These are phyloP conservation scores for Rosa hybrid DNA, from an alignment of 331 rosid genomes.

Conservation along the genomic window DNA sequence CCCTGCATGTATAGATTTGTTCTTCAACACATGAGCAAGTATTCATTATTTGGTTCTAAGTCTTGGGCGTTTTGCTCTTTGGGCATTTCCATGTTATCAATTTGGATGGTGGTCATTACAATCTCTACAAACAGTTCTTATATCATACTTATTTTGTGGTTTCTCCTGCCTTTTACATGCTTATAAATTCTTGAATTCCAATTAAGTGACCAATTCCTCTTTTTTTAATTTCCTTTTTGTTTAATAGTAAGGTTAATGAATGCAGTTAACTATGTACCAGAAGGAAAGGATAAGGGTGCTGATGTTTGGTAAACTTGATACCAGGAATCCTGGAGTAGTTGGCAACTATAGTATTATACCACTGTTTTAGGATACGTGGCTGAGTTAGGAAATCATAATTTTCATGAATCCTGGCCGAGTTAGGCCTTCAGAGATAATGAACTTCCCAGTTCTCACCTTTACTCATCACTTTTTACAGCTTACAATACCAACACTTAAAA, in stretches of 20 bases:
- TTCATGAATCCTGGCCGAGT: background rate
- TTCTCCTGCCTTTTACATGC: background rate
- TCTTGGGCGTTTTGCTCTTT: constrained; percentile 25
- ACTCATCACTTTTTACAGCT: background rate
- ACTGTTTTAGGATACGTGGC: background rate
- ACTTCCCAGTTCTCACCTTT: background rate
- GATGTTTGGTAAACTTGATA: background rate
- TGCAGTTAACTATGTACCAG: too few relatives aligned
- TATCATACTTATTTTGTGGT: constrained; percentile 14
- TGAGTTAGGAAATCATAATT: background rate
- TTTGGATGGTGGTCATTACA: constrained; percentile 11
- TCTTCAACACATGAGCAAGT: constrained; percentile 41
- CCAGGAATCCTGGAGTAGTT: background rate
- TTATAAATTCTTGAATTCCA: background rate
- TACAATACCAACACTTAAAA: background rate
- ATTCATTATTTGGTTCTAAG: constrained; percentile 46
- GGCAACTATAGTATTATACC: background rate
- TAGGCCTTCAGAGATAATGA: background rate
- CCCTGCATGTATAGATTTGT: constrained; percentile 59
- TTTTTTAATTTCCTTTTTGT: background rate
- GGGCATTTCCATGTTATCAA: constrained; percentile 17
- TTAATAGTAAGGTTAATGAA: background rate
- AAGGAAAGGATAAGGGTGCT: background rate
- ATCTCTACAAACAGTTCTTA: constrained; percentile 12
- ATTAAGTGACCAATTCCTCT: background rate